Percentiles rank a stretch among this genome's conserved stretches.
phyloP scores from a whole-genome alignment of 228 moss, liverwort and hornwort species.

The Sphagnum fallax region DNA sequence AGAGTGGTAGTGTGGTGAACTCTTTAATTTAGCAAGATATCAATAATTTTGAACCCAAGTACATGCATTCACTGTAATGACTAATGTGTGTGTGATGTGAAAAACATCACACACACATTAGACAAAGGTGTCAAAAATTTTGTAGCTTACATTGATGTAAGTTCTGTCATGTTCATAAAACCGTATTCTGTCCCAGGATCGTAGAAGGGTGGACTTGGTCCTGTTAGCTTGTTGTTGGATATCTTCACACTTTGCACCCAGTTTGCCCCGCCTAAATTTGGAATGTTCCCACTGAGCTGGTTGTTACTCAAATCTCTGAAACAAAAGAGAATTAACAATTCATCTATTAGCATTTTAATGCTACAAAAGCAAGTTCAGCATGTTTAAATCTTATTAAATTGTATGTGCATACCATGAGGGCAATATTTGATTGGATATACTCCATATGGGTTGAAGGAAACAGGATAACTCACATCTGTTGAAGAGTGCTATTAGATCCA shows the following conservation, averaged over 20 bases:
- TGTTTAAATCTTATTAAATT: background rate
- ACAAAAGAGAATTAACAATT: background rate
- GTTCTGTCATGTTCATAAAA: background rate
- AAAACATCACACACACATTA: too few species aligned
- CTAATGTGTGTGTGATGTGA: too few species aligned
- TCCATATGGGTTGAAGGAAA: background rate
- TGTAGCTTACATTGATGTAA: background rate
- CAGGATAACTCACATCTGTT: background rate
- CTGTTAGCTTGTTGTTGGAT: background rate
- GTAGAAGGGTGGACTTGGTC: background rate
- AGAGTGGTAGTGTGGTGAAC: too few species aligned
- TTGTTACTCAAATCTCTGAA: conserved; percentile 1
- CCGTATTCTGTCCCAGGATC: background rate
- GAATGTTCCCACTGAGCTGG: background rate
- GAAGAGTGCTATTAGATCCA: background rate
- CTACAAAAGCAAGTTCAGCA: background rate
- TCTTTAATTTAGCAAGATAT: too few species aligned
- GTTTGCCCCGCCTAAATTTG: background rate
- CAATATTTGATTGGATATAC: too few species aligned
- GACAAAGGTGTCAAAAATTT: background rate
- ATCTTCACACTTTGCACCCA: background rate
- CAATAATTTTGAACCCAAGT: too few species aligned
- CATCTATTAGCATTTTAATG: background rate
- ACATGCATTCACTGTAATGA: too few species aligned
- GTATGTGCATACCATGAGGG: background rate